Evolutionary conservation across 2,329 filamentous ascomycete genomes (phyloP).

Genomic region (Trichoderma hamatum): DNA sequence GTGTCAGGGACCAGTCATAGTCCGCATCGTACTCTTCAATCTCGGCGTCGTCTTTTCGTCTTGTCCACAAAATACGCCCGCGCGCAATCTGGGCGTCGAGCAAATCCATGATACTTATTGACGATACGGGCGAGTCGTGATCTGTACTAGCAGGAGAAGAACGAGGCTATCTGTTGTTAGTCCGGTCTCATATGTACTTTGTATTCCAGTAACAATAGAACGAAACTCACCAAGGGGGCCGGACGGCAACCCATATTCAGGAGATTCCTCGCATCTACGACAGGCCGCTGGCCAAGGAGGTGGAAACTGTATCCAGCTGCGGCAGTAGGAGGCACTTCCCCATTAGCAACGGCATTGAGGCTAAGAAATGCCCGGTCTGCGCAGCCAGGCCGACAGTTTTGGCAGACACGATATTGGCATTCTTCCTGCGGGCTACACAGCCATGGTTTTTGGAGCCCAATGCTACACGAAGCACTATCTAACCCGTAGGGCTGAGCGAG

Average conservation of each 20-base stretch:
- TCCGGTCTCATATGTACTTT: background rate
- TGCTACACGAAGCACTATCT: slow-evolving; percentile 27
- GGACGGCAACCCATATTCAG: slow-evolving; percentile 46
- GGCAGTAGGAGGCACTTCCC: slow-evolving; percentile 53
- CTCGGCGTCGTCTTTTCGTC: slow-evolving; percentile 11
- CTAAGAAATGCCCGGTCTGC: slow-evolving; percentile 52
- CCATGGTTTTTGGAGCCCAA: slow-evolving; percentile 43
- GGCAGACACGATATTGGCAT: slow-evolving; percentile 57
- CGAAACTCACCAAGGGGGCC: slow-evolving; percentile 41
- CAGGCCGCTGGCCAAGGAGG: slow-evolving; percentile 46
- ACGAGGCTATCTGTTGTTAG: slow-evolving; percentile 14
- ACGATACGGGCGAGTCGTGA: slow-evolving; percentile 27
- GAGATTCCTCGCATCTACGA: slow-evolving; percentile 45
- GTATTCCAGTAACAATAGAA: background rate
- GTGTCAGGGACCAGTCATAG: slow-evolving; percentile 9
- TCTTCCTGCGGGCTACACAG: slow-evolving; percentile 43
- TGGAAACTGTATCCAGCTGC: slow-evolving; percentile 59
- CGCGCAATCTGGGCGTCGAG: slow-evolving; percentile 36
- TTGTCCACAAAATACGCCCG: slow-evolving; percentile 25
- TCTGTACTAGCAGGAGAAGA: slow-evolving; percentile 20
- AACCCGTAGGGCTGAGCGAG: slow-evolving; percentile 29
- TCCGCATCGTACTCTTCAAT: slow-evolving; percentile 27
- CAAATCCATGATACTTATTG: slow-evolving; percentile 34
- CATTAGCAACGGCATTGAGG: slow-evolving; percentile 53
- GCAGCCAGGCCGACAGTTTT: slow-evolving; percentile 50